Evolutionary conservation across 2,329 filamentous ascomycete genomes (phyloP), one percentile per base, ranked within the genome.

Genomic region (Conoideocrella luteorostrata): DNA sequence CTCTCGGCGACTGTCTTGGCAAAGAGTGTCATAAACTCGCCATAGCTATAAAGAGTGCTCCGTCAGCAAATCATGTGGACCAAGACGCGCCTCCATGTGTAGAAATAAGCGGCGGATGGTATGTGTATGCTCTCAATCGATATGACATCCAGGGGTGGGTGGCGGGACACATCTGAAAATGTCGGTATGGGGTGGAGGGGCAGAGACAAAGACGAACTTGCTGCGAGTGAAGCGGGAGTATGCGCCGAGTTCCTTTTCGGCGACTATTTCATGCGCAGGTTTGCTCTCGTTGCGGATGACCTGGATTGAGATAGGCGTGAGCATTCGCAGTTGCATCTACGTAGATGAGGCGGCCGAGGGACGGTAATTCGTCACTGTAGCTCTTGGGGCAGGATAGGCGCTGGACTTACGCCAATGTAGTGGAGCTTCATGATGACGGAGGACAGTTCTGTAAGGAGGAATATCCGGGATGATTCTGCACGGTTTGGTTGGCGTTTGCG

Each of bases 1-100:
- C 87, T 78, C 68, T 94, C 87, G 49, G 91, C 91, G 39, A 96
- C 84, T 15, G 86, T 91, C 67, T 88, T 88, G 65, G 81, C 79
- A 70, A 94, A 91, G 57, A 95, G 72, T 45, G 81, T 85, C 82
- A 95, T 87, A 74, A 94, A 80, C 53, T 77, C 71, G 60, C 68
- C 71, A 72, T 74, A 66, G 52, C 64, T 67, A 41, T 23, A 39
- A 10, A 39, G 1, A 7, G 24, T n/a, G 15, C n/a, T 23, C 30
- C 29, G 39, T 47, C 29, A 44, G 53, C 51, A 39, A 21, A 39
- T 20, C n/a, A n/a, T n/a, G n/a, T n/a, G n/a, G n/a, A n/a, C n/a
- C n/a, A n/a, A n/a, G n/a, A n/a, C n/a, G n/a, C n/a, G n/a, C n/a
- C n/a, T n/a, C n/a, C n/a, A n/a, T n/a, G n/a, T n/a, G n/a, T n/a